These are phyloP conservation scores for Syncephalastrum monosporum DNA, from an alignment of 371 early-diverging fungal species.

Conservation along the genomic window DNA sequence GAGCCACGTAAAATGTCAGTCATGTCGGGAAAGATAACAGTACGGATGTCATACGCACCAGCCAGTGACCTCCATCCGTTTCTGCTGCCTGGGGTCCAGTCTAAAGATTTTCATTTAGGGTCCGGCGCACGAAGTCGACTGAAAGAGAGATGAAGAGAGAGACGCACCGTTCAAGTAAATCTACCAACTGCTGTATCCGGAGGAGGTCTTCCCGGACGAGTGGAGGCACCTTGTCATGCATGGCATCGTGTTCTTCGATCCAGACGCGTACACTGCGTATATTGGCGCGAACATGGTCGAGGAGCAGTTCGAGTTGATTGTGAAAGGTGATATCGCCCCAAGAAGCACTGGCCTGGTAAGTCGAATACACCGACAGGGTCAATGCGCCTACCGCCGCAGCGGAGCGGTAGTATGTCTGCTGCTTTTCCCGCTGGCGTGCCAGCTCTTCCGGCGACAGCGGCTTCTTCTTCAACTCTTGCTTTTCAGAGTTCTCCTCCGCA, in stretches of 20 bases:
- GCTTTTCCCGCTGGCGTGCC: conserved; percentile 10
- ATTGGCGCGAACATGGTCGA: conserved; percentile 33
- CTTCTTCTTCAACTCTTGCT: conserved; percentile 2
- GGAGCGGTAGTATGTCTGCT: conserved; percentile 27
- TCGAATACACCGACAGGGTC: conserved; percentile 50
- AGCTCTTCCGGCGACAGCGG: conserved; percentile 2
- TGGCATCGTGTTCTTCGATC: conserved; percentile 51
- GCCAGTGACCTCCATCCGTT: conserved; percentile 43
- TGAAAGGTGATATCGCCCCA: conserved; percentile 31
- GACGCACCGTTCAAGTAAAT: conserved; percentile 18
- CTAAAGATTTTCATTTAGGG: conserved; percentile 11
- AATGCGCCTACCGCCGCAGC: conserved; percentile 47
- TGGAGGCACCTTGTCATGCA: conserved; percentile 41
- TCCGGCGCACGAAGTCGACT: too few relatives aligned
- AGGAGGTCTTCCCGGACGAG: conserved; percentile 41
- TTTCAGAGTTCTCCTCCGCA: conserved; percentile 11
- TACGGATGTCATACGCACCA: conserved; percentile 22
- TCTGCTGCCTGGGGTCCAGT: conserved; percentile 51
- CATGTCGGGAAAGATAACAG: not conserved
- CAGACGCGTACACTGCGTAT: conserved; percentile 49
- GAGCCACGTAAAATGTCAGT: not conserved
- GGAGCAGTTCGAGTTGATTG: conserved; percentile 13
- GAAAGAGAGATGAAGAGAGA: too few relatives aligned
- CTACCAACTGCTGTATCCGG: conserved; percentile 39
- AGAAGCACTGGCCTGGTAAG: conserved; percentile 48